Percentiles rank a stretch among this genome's conserved stretches.
These are phyloP conservation scores for Cairneyella variabilis DNA, from an alignment of 495 filamentous ascomycete genomes.

Conservation along the genomic window DNA sequence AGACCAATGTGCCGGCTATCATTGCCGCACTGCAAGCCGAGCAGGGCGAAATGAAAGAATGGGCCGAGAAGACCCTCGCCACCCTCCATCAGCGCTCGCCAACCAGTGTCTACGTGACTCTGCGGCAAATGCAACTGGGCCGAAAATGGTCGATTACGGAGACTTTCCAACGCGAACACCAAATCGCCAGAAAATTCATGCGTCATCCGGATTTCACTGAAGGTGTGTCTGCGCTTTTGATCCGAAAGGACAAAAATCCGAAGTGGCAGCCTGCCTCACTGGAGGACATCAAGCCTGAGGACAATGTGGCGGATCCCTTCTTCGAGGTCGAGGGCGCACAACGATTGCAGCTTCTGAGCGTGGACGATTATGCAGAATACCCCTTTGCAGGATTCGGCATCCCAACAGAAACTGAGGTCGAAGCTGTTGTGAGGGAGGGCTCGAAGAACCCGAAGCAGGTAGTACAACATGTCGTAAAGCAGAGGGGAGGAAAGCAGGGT, in stretches of 20 bases:
- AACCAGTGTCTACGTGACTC: slow-evolving; percentile 75
- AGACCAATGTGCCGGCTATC: slow-evolving; percentile 65
- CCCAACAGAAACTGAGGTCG: slow-evolving; percentile 69
- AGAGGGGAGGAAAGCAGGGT: slow-evolving; percentile 47
- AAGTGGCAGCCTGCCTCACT: slow-evolving; percentile 70
- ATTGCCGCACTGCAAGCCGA: slow-evolving; percentile 61
- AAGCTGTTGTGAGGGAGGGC: slow-evolving; percentile 43
- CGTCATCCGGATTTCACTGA: slow-evolving; percentile 77
- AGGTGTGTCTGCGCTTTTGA: slow-evolving; percentile 74
- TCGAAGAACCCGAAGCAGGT: slow-evolving; percentile 36
- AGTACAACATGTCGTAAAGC: slow-evolving; percentile 42
- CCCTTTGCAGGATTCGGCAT: slow-evolving; percentile 63
- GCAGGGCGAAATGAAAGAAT: slow-evolving; percentile 38
- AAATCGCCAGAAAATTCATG: slow-evolving; percentile 83
- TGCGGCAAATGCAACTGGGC: slow-evolving; percentile 75
- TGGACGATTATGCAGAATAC: slow-evolving; percentile 58
- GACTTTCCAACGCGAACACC: slow-evolving; percentile 78
- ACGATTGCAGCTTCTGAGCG: slow-evolving; percentile 46
- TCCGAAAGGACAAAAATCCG: slow-evolving; percentile 49
- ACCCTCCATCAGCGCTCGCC: slow-evolving; percentile 74
- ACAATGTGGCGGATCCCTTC: slow-evolving; percentile 60
- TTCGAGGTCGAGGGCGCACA: slow-evolving; percentile 38
- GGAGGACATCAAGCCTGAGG: slow-evolving; percentile 46
- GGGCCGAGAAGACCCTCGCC: slow-evolving; percentile 71
- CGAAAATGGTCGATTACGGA: slow-evolving; percentile 70